Percentiles rank a stretch among this genome's conserved stretches.
These are phyloP conservation scores for Cyberlindnera mississippiensis DNA, from an alignment of 805 yeast genomes.

Conservation along the genomic window DNA sequence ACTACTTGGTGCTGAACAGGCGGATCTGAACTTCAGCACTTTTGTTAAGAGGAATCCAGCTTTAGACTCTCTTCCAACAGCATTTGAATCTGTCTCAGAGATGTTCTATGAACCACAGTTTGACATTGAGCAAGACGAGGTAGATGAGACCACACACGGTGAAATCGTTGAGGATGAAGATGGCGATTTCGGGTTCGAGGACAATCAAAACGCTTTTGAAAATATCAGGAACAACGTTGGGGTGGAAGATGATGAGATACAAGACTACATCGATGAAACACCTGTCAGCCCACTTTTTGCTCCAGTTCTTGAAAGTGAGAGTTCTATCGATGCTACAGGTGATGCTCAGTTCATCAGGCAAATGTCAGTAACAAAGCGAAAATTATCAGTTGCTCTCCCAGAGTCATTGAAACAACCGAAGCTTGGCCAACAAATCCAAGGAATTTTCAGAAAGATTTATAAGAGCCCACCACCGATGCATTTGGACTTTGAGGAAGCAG, in stretches of 20 bases:
- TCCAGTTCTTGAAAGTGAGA: background rate
- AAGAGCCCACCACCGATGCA: constrained; percentile 13
- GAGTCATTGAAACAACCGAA: background rate
- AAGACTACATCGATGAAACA: background rate
- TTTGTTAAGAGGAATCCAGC: constrained; percentile 25
- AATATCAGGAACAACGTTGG: constrained; percentile 4
- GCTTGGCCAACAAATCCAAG: background rate
- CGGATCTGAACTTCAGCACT: constrained; percentile 11
- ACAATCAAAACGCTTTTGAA: constrained; percentile 5
- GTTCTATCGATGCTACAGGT: background rate
- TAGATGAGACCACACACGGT: constrained; percentile 6
- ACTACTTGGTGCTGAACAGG: constrained; percentile 12
- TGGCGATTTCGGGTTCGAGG: no score
- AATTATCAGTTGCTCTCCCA: constrained; percentile 7
- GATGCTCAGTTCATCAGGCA: constrained; percentile 11
- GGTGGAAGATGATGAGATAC: constrained; percentile 1
- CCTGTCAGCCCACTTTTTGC: background rate
- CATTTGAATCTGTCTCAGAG: constrained; percentile 30
- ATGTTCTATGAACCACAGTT: constrained; percentile 28
- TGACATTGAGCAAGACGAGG: constrained; percentile 11
- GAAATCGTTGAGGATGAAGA: constrained; percentile 4
- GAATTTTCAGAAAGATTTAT: constrained; percentile 7
- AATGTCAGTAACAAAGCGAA: constrained; percentile 9
- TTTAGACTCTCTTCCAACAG: constrained; percentile 27
- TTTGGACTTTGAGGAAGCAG: constrained; percentile 42